Conservation (phyloP, 371 early-diverging fungal genomes). For the Mucor racemosus region DNA sequence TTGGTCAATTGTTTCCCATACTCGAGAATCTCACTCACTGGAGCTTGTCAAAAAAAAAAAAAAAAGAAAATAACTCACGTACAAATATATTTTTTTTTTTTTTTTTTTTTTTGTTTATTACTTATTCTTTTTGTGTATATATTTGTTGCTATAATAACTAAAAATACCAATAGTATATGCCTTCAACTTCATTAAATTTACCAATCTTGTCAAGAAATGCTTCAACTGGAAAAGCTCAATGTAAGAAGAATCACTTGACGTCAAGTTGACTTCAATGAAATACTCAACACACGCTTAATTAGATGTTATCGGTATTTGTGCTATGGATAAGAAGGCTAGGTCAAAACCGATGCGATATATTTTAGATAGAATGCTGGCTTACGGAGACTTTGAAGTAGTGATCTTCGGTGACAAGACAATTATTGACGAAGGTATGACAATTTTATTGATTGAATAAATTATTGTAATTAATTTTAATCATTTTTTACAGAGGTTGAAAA, state of each 20-base stretch:
- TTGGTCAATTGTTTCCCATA: neutral
- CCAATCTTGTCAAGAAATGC: neutral
- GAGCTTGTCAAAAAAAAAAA: no score
- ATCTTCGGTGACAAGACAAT: conserved; percentile 97
- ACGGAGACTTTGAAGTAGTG: conserved; percentile 83
- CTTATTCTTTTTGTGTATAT: neutral
- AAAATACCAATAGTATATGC: neutral
- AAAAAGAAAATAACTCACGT: neutral
- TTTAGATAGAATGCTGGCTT: conserved; percentile 77
- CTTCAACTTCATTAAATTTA: neutral
- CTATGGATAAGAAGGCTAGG: conserved; percentile 93
- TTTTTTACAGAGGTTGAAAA: conserved; percentile 68
- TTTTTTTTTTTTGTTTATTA: neutral
- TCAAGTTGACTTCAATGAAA: no score
- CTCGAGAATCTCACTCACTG: neutral
- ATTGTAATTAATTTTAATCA: neutral
- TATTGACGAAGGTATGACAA: conserved; percentile 82
- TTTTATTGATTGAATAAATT: neutral
- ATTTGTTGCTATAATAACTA: neutral
- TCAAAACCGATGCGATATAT: conserved; percentile 98
- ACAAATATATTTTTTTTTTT: neutral
- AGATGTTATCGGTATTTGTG: conserved; percentile 89
- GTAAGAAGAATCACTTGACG: neutral
- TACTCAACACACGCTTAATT: neutral
- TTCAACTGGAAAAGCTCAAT: conserved; percentile 5